phyloP scores from a whole-genome alignment of 495 filamentous ascomycete species.

The Daldinia concentrica region DNA sequence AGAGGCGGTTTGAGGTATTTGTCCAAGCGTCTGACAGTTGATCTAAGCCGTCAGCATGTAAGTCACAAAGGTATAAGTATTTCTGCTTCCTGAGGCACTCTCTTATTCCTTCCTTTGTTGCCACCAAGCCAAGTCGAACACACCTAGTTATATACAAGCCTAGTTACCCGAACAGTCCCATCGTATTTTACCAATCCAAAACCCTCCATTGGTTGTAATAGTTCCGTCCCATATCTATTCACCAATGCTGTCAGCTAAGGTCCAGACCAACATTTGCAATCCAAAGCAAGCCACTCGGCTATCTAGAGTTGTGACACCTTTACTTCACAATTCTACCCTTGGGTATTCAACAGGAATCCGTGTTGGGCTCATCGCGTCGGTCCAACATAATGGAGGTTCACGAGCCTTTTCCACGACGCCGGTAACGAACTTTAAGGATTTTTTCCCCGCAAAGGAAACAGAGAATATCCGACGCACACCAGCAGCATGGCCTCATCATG shows the following conservation, averaged over 20 bases:
- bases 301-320: constrained; percentile 40
- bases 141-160: constrained; percentile 9
- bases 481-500: constrained; percentile 74
- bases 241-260: constrained; percentile 44
- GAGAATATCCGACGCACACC: constrained; percentile 59
- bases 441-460: constrained; percentile 60
- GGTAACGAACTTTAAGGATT: constrained; percentile 50
- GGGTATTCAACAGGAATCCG: constrained; percentile 44
- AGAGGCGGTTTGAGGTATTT: constrained; percentile 24
- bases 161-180: constrained; percentile 6
- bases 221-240: constrained; percentile 2
- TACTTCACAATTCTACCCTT: constrained; percentile 34
- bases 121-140: constrained; percentile 21
- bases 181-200: constrained; percentile 15
- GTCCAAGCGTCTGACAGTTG: constrained; percentile 5
- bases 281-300: constrained; percentile 49
- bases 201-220: constrained; percentile 14
- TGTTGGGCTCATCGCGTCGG: constrained; percentile 35
- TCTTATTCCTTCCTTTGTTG: constrained; percentile 4
- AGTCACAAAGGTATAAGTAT: constrained; percentile 39
- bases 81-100: constrained; percentile 26
- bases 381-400: constrained; percentile 31
- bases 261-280: constrained; percentile 48
- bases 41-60: constrained; percentile 14
- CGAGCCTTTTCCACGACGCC: constrained; percentile 57